Evolutionary conservation across 176 grass and related monocot genomes (phyloP).

Genomic region (Ananas comosus): DNA sequence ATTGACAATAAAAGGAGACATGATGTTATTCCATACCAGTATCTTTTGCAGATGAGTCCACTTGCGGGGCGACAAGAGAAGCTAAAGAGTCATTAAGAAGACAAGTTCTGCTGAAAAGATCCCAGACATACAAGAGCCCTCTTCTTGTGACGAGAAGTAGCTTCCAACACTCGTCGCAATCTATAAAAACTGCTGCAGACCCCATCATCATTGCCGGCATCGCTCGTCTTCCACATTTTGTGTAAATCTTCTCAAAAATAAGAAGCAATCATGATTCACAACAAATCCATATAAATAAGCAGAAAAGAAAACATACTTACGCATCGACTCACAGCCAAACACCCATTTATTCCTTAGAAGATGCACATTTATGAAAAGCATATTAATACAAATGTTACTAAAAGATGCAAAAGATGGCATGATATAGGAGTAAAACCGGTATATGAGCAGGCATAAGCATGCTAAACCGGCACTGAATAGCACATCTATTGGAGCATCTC

Average conservation of each 20-base stretch:
- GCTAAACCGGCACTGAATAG: no score
- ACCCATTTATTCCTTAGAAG: not conserved
- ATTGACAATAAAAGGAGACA: conserved; percentile 8
- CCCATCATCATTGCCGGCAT: conserved; percentile 91
- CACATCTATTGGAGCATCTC: no score
- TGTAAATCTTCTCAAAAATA: conserved; percentile 68
- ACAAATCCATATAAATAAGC: not conserved
- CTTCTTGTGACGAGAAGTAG: conserved; percentile 80
- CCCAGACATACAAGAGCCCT: conserved; percentile 81
- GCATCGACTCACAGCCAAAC: not conserved
- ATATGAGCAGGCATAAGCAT: no score
- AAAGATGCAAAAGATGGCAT: not conserved
- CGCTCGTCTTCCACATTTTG: conserved; percentile 65
- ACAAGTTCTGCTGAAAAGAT: conserved; percentile 65
- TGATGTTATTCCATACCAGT: conserved; percentile 43
- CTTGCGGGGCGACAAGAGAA: conserved; percentile 49
- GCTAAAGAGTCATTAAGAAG: conserved; percentile 75
- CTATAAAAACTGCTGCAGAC: conserved; percentile 78
- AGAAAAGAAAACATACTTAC: conserved; percentile 7
- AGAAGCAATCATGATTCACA: not conserved
- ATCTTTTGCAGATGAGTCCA: conserved; percentile 55
- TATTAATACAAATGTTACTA: no score
- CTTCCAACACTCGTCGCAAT: conserved; percentile 73
- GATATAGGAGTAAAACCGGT: no score
- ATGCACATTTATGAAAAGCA: not conserved